Evolutionary conservation across 2,329 filamentous ascomycete species (phyloP), one percentile per base, ranked within the genome.

Genomic region (Fusarium pininemorale): DNA sequence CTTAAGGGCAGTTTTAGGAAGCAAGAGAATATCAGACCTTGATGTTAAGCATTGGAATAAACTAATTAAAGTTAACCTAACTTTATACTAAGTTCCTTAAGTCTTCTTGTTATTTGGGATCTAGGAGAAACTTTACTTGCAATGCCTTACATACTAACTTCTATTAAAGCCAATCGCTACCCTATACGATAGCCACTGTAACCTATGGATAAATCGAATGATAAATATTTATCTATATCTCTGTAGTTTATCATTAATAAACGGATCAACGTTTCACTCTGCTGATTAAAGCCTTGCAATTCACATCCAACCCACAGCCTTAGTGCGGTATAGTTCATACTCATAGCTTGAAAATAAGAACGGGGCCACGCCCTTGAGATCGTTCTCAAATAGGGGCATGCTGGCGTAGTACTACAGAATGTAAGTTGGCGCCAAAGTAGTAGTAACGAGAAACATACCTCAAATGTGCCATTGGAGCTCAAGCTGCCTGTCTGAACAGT

Each of bases 401-500:
- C 77, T 79, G 1, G 78, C 58, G n/a, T 79, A 79, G 59, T 79
- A 79, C 78, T 79, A 42, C 64, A 13, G 63, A 20, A 79, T 28
- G 41, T 71, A 28, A 71, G 67, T 28, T 22, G 9, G 15, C 4
- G 12, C 4, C 16, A 10, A 32, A 42, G 14, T 5, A 22, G 1
- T 5, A 9, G 7, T 7, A 0, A 3, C 9, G 7, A 14, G 13
- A n/a, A 22, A 2, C 16, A 12, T 74, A 87, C 86, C 79, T 87
- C 83, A 72, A 87, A 89, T 8, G 81, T 83, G 4, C 84, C 87
- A 67, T 86, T 82, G n/a, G 84, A 84, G 59, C 82, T 84, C 66
- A 89, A 75, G 70, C 85, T 87, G 30, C 87, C 87, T 15, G 89
- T 87, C 53, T 81, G 76, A 1, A 89, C 87, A 1, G 87, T 89